Conservation (phyloP, 2,329 filamentous ascomycete genomes). For the Golovinomyces cichoracearum region DNA sequence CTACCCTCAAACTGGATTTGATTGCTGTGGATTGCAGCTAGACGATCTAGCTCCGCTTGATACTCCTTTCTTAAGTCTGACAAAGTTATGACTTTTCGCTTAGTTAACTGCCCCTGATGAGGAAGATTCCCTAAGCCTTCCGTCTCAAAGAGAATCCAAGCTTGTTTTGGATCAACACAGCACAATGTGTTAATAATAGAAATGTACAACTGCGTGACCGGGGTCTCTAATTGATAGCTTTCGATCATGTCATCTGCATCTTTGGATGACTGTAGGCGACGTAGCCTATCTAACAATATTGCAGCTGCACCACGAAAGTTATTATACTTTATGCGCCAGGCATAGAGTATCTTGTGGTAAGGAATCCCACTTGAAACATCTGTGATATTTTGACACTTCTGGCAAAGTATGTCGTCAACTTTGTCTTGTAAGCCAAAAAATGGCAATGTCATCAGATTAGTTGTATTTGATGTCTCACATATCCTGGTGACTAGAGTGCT, state of each 20-base stretch:
- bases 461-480: conserved; percentile 38
- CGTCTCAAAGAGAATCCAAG: conserved; percentile 36
- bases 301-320: conserved; percentile 63
- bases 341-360: conserved; percentile 73
- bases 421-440: conserved; percentile 52
- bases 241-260: conserved; percentile 28
- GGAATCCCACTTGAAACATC: conserved; percentile 40
- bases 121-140: conserved; percentile 7
- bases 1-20: conserved; percentile 48
- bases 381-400: conserved; percentile 41
- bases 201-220: conserved; percentile 53
- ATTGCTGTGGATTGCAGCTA: conserved; percentile 67
- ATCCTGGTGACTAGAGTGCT: conserved; percentile 42
- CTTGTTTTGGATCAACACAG: conserved; percentile 58
- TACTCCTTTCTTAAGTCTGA: conserved; percentile 73
- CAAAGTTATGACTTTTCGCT: conserved; percentile 59
- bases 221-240: conserved; percentile 27
- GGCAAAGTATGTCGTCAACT: conserved; percentile 53
- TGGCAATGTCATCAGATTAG: conserved; percentile 47
- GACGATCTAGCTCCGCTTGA: conserved; percentile 66
- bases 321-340: conserved; percentile 63
- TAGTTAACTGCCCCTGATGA: conserved; percentile 13
- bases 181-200: conserved; percentile 77
- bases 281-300: conserved; percentile 34
- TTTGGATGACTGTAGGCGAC: conserved; percentile 31